Conservation (phyloP, 169 alveolate genomes). For the Eimeria maxima region DNA sequence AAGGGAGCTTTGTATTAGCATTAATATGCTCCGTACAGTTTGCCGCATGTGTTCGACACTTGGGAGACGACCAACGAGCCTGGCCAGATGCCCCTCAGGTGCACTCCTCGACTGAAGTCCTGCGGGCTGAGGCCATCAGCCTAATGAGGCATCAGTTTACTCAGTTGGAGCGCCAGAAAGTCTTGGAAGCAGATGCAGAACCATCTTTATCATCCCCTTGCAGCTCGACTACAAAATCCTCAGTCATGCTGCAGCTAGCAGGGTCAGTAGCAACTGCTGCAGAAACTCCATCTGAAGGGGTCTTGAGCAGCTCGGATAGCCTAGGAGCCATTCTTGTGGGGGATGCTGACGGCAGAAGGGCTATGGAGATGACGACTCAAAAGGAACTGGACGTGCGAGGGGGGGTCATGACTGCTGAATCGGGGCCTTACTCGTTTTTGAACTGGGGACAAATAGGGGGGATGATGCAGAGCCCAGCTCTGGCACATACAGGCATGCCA, state of each 20-base stretch:
- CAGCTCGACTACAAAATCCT: background rate
- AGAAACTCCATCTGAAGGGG: background rate
- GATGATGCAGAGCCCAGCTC: conserved; percentile 68
- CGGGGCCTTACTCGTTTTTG: conserved; percentile 43
- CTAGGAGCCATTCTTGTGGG: conserved; percentile 26
- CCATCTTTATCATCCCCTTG: background rate
- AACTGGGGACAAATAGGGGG: conserved; percentile 80
- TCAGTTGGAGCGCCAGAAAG: conserved; percentile 24
- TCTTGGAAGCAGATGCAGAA: conserved; percentile 45
- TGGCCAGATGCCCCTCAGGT: background rate
- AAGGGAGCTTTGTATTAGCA: background rate
- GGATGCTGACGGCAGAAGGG: background rate
- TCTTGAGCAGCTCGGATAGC: background rate
- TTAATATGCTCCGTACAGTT: background rate
- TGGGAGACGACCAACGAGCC: background rate
- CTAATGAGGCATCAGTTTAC: conserved; percentile 40
- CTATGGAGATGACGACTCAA: background rate
- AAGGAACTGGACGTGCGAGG: background rate
- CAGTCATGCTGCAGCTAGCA: background rate
- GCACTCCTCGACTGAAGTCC: background rate
- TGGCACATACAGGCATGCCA: conserved; percentile 67
- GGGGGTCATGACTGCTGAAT: background rate
- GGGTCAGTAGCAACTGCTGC: background rate
- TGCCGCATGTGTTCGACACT: conserved; percentile 45
- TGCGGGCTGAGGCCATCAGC: background rate